Percentiles rank a stretch among this genome's conserved stretches.
Conservation (phyloP, 768 basidiomycete species). For the Hypholoma sublateritium region DNA sequence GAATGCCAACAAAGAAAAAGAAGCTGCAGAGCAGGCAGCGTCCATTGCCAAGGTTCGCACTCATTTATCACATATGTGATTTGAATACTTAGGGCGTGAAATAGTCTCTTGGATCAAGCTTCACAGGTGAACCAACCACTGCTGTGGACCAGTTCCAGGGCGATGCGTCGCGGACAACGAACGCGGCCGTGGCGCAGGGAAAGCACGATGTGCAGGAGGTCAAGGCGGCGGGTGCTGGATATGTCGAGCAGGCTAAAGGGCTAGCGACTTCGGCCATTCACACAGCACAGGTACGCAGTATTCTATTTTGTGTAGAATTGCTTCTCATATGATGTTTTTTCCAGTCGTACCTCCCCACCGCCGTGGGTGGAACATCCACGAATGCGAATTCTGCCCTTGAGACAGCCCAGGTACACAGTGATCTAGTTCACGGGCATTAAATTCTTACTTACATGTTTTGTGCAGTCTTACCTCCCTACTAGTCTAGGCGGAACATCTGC, state of each 20-base stretch:
- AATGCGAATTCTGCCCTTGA: slow-evolving; percentile 27
- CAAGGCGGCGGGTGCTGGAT: slow-evolving; percentile 44
- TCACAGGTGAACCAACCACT: slow-evolving; percentile 34
- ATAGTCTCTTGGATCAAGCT: slow-evolving; percentile 31
- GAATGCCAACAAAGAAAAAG: slow-evolving; percentile 44
- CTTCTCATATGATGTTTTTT: neutral
- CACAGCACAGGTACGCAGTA: slow-evolving; percentile 22
- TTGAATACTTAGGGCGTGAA: neutral
- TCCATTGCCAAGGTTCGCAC: slow-evolving; percentile 46
- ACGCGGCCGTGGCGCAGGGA: slow-evolving; percentile 57
- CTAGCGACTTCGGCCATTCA: slow-evolving; percentile 32
- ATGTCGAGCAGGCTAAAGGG: slow-evolving; percentile 55
- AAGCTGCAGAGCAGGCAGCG: slow-evolving; percentile 53
- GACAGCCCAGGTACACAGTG: slow-evolving; percentile 19
- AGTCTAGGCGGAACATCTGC: slow-evolving; percentile 23
- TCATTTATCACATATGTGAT: neutral
- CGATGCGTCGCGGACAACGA: slow-evolving; percentile 39
- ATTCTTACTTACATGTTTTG: neutral
- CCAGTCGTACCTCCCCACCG: slow-evolving; percentile 28
- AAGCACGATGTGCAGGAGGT: slow-evolving; percentile 46
- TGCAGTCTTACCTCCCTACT: slow-evolving; percentile 27
- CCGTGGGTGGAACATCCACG: slow-evolving; percentile 24
- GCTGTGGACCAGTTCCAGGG: slow-evolving; percentile 35
- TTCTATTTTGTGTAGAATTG: neutral
- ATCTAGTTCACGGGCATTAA: neutral